phyloP scores from a whole-genome alignment of 805 yeast genomes.

The Candida boidinii region DNA sequence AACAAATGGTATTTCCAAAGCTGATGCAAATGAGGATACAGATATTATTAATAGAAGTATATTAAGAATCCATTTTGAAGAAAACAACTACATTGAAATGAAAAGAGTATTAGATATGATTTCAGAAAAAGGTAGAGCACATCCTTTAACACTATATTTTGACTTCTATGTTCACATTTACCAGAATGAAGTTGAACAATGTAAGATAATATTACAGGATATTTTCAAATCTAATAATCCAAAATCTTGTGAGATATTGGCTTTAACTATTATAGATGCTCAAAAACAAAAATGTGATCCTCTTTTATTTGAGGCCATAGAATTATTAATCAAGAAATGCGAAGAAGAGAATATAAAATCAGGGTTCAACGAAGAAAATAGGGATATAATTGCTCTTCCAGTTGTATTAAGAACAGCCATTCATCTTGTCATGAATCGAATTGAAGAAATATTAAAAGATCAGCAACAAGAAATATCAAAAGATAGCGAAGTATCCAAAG shows the following conservation, averaged over 20 bases:
- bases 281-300: constrained; percentile 8
- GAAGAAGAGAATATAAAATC: too few relatives aligned
- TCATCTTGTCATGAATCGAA: constrained; percentile 6
- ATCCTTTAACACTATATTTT: constrained; percentile 25
- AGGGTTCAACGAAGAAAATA: too few relatives aligned
- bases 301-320: constrained; percentile 3
- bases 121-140: constrained; percentile 12
- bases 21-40: constrained; percentile 12
- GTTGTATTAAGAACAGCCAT: constrained; percentile 10
- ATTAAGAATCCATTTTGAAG: constrained; percentile 19
- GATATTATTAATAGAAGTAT: constrained; percentile 30
- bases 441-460: constrained; percentile 5
- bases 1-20: constrained; percentile 12
- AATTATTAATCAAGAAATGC: constrained; percentile 2
- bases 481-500: too few relatives aligned
- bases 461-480: too few relatives aligned
- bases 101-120: constrained; percentile 15
- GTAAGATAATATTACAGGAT: not conserved
- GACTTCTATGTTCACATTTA: constrained; percentile 17
- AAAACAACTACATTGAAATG: constrained; percentile 14
- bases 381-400: constrained; percentile 3
- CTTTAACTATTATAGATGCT: constrained; percentile 24
- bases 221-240: constrained; percentile 3
- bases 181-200: constrained; percentile 8
- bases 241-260: constrained; percentile 9